Evolutionary conservation across 1,139 yeast genomes (phyloP).

Genomic region (Debaryomycetaceae sp.): DNA sequence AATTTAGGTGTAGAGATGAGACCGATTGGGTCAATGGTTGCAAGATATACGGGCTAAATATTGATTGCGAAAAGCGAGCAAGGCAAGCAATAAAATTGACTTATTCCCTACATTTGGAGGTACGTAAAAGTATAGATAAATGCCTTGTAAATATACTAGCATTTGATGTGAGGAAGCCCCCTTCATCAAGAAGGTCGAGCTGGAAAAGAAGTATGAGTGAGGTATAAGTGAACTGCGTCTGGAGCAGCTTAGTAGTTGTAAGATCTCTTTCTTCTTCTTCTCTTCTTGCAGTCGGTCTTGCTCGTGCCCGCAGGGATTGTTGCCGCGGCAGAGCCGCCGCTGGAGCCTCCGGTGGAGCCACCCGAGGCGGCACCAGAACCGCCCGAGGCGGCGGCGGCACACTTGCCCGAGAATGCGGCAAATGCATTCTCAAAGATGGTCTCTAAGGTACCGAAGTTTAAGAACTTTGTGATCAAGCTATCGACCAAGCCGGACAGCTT

Average conservation of each 20-base stretch:
- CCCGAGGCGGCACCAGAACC: slow-evolving; percentile 10
- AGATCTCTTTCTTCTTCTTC: slow-evolving; percentile 35
- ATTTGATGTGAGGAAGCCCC: no score
- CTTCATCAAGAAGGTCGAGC: no score
- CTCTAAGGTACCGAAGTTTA: slow-evolving; percentile 30
- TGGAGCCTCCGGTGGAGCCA: slow-evolving; percentile 8
- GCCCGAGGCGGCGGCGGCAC: slow-evolving; percentile 16
- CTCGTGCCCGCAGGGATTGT: slow-evolving; percentile 7
- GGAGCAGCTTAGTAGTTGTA: slow-evolving; percentile 24
- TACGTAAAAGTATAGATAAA: no score
- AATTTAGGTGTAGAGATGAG: no score
- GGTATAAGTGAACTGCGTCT: no score
- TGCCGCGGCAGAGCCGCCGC: slow-evolving; percentile 12
- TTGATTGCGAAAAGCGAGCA: no score
- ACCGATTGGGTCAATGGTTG: no score
- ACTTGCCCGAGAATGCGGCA: slow-evolving; percentile 40
- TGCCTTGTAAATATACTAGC: no score
- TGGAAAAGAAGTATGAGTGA: no score
- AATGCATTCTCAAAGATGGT: slow-evolving; percentile 39
- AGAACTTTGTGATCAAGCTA: slow-evolving; percentile 32
- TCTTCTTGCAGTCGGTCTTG: slow-evolving; percentile 29
- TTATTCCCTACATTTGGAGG: no score
- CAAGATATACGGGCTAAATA: no score
- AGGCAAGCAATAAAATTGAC: no score
- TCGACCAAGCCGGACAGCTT: slow-evolving; percentile 34